Evolutionary conservation across 2,329 filamentous ascomycete species (phyloP).

Genomic region (Cadophora sp.): DNA sequence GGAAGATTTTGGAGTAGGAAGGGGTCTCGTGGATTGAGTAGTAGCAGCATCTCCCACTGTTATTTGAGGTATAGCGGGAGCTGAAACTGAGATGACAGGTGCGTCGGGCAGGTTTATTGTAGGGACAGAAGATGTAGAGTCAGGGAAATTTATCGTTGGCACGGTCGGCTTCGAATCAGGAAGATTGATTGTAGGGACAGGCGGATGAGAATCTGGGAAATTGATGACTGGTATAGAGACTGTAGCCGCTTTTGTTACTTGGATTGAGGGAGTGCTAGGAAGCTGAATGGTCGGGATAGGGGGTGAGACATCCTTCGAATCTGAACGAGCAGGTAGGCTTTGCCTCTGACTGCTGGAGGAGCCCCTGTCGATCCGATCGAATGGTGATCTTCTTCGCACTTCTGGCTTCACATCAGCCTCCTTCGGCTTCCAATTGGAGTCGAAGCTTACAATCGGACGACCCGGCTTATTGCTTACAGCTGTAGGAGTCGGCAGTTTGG

Average conservation of each 20-base stretch:
- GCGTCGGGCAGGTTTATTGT: constrained; percentile 51
- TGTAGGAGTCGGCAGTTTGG: constrained; percentile 85
- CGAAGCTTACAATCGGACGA: constrained; percentile 96
- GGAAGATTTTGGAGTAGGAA: constrained; percentile 48
- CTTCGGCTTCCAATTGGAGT: constrained; percentile 77
- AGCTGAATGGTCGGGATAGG: constrained; percentile 48
- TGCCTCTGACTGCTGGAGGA: constrained; percentile 37
- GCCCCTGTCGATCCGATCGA: constrained; percentile 40
- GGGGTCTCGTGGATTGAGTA: constrained; percentile 41
- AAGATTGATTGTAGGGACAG: constrained; percentile 32
- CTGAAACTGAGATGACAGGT: constrained; percentile 38
- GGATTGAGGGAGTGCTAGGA: constrained; percentile 52
- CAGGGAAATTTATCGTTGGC: constrained; percentile 35
- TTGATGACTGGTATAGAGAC: constrained; percentile 60
- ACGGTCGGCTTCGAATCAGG: constrained; percentile 24
- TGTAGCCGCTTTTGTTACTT: constrained; percentile 48
- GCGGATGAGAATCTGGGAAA: constrained; percentile 48
- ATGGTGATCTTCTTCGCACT: constrained; percentile 46
- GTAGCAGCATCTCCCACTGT: constrained; percentile 27
- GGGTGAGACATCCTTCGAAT: constrained; percentile 39
- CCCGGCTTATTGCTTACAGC: constrained; percentile 90
- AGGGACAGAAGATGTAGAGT: constrained; percentile 35
- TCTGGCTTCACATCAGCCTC: constrained; percentile 71
- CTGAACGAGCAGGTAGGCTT: constrained; percentile 37
- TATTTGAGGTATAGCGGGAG: constrained; percentile 46